phyloP scores from a whole-genome alignment of 257 asterid species.

The Penstemon newberryi region DNA sequence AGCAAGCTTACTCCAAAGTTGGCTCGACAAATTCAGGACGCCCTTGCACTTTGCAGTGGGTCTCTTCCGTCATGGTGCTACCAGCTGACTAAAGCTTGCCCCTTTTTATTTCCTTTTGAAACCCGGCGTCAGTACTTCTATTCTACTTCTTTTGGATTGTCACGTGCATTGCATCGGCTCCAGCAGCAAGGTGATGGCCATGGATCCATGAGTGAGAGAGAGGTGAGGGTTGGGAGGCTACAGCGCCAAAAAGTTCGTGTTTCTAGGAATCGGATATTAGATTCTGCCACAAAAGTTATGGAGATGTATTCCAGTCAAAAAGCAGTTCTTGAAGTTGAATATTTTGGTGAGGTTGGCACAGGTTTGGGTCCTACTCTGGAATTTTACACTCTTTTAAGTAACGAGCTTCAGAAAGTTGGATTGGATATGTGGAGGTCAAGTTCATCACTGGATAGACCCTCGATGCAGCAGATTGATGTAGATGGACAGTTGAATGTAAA shows the following conservation, averaged over 20 bases:
- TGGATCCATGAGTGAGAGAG: slow-evolving; percentile 75
- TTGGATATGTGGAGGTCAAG: slow-evolving; percentile 84
- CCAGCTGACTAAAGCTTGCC: slow-evolving; percentile 94
- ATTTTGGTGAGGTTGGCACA: slow-evolving; percentile 98
- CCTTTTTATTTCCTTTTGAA: slow-evolving; percentile 93
- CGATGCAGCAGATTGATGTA: slow-evolving; percentile 74
- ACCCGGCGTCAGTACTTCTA: slow-evolving; percentile 93
- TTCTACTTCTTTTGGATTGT: slow-evolving; percentile 93
- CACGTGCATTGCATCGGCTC: slow-evolving; percentile 88
- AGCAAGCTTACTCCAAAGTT: slow-evolving; percentile 92
- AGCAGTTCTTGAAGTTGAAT: slow-evolving; percentile 96
- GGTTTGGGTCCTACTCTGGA: slow-evolving; percentile 97
- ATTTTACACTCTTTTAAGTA: slow-evolving; percentile 91
- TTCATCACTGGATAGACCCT: slow-evolving; percentile 39
- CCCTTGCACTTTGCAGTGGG: slow-evolving; percentile 97
- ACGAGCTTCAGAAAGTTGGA: slow-evolving; percentile 79
- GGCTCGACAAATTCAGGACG: slow-evolving; percentile 92
- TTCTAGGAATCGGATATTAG: slow-evolving; percentile 81
- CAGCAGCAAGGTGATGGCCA: slow-evolving; percentile 94
- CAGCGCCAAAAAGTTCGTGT: slow-evolving; percentile 98
- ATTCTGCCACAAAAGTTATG: slow-evolving; percentile 98
- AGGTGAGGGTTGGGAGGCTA: slow-evolving; percentile 76
- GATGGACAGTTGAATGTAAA: slow-evolving; percentile 2
- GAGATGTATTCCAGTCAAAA: slow-evolving; percentile 97
- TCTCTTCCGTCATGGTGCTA: slow-evolving; percentile 97